Conservation (phyloP, 768 basidiomycete species). For the Panaeolus papilionaceus region DNA sequence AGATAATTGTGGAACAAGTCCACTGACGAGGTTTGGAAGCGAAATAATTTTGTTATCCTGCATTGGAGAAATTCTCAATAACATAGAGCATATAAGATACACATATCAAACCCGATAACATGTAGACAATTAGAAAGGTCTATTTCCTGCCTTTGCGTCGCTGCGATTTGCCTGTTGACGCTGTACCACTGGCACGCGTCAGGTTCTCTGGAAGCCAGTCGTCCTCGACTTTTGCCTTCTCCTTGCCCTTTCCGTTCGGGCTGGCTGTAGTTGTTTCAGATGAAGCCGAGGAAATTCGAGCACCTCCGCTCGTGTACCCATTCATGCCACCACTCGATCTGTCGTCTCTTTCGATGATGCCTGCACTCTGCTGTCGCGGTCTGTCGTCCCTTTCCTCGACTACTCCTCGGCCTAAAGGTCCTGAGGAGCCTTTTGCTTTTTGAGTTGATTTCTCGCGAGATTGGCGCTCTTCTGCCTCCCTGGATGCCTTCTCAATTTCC, state of each 20-base stretch:
- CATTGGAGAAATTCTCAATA: background rate
- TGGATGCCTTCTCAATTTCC: conserved; percentile 55
- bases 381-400: conserved; percentile 33
- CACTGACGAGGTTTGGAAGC: too few relatives aligned
- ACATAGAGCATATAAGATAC: conserved; percentile 5
- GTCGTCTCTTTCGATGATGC: conserved; percentile 28
- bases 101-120: conserved; percentile 1
- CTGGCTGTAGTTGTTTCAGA: background rate
- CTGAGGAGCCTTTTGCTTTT: background rate
- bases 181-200: conserved; percentile 25
- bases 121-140: background rate
- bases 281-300: background rate
- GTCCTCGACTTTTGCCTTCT: conserved; percentile 40
- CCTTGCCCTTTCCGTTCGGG: conserved; percentile 20
- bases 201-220: conserved; percentile 60
- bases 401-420: conserved; percentile 25
- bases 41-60: background rate
- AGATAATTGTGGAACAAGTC: too few relatives aligned
- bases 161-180: background rate
- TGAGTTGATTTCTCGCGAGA: conserved; percentile 11
- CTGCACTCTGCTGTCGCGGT: conserved; percentile 17
- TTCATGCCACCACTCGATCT: conserved; percentile 21
- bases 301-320: conserved; percentile 7
- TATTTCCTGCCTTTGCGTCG: conserved; percentile 2
- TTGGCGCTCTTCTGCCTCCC: conserved; percentile 38